These are phyloP conservation scores for Penicillium janthinellum DNA, from an alignment of 2,329 filamentous ascomycete species.

Conservation along the genomic window DNA sequence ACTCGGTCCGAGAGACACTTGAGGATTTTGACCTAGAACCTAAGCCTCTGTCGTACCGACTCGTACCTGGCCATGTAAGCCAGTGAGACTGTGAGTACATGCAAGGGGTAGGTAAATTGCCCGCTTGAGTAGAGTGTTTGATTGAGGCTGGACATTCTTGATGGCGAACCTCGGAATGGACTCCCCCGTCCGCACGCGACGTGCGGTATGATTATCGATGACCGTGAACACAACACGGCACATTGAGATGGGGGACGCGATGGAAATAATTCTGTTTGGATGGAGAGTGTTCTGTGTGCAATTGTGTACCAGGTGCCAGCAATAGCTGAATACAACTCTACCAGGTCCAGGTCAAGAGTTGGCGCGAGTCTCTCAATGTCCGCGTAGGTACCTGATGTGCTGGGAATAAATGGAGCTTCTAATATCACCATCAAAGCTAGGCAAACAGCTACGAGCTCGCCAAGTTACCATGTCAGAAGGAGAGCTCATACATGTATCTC, in stretches of 20 bases:
- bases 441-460: too few species aligned
- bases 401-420: not conserved
- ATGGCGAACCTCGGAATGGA: conserved; percentile 14
- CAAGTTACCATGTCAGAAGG: too few species aligned
- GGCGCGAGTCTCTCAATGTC: not conserved
- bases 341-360: too few species aligned
- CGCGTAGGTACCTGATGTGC: not conserved
- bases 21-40: not conserved
- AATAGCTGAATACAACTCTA: too few species aligned
- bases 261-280: not conserved
- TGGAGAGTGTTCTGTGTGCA: not conserved
- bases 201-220: not conserved
- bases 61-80: not conserved
- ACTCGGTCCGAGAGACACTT: not conserved
- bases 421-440: too few species aligned
- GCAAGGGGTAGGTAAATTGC: not conserved
- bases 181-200: not conserved
- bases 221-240: not conserved
- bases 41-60: not conserved
- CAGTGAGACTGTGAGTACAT: not conserved
- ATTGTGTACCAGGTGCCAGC: too few species aligned
- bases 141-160: conserved; percentile 15
- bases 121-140: conserved; percentile 6
- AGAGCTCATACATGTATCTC: too few species aligned
- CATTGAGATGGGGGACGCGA: not conserved